Conservation (phyloP, 805 yeast species). For the Naumovozyma baii region DNA sequence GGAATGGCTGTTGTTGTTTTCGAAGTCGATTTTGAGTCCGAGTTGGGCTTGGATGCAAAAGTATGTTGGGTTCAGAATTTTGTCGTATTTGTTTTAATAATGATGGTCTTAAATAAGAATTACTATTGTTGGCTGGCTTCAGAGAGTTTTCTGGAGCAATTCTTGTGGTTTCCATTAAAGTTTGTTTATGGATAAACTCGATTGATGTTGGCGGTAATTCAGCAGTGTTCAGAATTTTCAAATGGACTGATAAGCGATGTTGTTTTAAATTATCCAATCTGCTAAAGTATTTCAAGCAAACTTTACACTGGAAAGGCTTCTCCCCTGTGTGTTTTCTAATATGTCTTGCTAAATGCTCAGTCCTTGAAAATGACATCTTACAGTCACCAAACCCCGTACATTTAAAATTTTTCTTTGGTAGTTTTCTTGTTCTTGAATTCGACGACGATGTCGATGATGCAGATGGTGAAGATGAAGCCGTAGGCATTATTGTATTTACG, state of each 20-base stretch:
- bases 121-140: neutral
- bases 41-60: no score
- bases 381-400: constrained; percentile 85
- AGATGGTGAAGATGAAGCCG: no score
- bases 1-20: no score
- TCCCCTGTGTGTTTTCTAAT: constrained; percentile 91
- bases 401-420: constrained; percentile 57
- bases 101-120: neutral
- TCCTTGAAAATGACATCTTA: constrained; percentile 77
- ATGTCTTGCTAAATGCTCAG: constrained; percentile 87
- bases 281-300: constrained; percentile 68
- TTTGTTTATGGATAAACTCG: neutral
- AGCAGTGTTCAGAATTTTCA: neutral
- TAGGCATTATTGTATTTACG: no score
- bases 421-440: neutral
- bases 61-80: no score
- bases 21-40: no score
- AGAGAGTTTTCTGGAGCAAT: neutral
- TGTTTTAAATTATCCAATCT: constrained; percentile 83
- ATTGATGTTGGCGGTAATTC: neutral
- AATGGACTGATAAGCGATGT: constrained; percentile 77
- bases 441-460: no score
- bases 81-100: neutral
- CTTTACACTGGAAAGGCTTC: constrained; percentile 80
- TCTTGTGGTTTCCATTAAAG: neutral